Base-by-base conservation (phyloP, 106 monocot species). In the Dendrobium nobile region DNA sequence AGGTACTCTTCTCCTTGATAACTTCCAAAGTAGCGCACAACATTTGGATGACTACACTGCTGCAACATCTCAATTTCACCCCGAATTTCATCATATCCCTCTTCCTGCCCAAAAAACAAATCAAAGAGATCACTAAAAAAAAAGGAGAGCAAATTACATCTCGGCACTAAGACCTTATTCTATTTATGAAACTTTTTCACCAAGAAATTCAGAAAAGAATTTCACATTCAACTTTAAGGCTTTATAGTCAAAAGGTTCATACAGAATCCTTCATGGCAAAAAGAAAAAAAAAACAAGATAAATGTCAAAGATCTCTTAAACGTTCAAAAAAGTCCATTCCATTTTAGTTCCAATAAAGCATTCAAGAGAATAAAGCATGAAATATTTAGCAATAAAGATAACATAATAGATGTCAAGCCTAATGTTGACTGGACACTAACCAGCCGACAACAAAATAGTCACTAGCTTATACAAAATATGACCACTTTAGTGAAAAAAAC, bases 11-110 rank as follows among this genome's bases (percentile, higher is more conserved):
- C 98, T 48, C 95, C 98, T 83, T 99, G 98, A 54, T 95, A 99
- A 88, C 98, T 99, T 80, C 91, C 98, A 90, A 95, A 90, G 75
- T 99, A 99, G 54, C 98, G 91, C 1, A 99, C 98, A 10, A 99
- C 95, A 82, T 99, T 99, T 37, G 98, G 98, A 88, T 99, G 98
- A 70, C 95, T 99, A 67, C 98, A 99, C 72, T 99, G 98, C 79
- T 99, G 98, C 82, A 99, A 59, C 95, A 99, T 99, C 76, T 99
- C 98, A 80, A 99, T 99, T 91, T 99, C 98, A 83, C 98, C 93
- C 74, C 91, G 86, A 54, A 99, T 95, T 68, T 99, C 98, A 79
- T 99, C 98, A 93, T 95, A 99, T 72, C 98, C 98, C 78, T 99
- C 98, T 61, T 99, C 98, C 98, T 99, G 78, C 75, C 79, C 48